Percentiles rank a stretch among this genome's conserved stretches.
These are phyloP conservation scores for Ganoderma multipileum DNA, from an alignment of 1,284 basidiomycete genomes.

Conservation along the genomic window DNA sequence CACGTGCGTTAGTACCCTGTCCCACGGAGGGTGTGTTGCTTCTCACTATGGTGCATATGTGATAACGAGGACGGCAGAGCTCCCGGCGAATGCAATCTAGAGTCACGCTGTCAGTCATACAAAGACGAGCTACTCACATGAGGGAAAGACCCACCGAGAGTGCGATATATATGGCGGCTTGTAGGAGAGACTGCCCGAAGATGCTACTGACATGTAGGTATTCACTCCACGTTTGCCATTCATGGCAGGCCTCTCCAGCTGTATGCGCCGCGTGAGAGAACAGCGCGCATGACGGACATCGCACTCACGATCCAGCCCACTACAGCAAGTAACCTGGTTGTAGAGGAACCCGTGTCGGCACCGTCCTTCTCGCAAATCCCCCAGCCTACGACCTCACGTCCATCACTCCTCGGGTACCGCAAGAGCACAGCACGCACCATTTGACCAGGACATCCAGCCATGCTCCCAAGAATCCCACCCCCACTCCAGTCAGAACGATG, in stretches of 20 bases:
- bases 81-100: conserved; percentile 67
- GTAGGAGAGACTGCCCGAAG: conserved; percentile 64
- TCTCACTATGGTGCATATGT: conserved; percentile 75
- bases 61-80: conserved; percentile 69
- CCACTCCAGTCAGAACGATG: conserved; percentile 69
- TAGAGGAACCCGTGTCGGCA: conserved; percentile 79
- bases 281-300: conserved; percentile 5
- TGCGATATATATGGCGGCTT: conserved; percentile 67
- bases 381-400: conserved; percentile 53
- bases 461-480: conserved; percentile 73
- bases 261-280: conserved; percentile 12
- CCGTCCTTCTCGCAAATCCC: conserved; percentile 72
- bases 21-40: background rate
- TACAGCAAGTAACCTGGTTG: conserved; percentile 77
- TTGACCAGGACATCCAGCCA: conserved; percentile 79
- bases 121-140: background rate
- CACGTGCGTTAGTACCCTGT: conserved; percentile 12
- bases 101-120: background rate
- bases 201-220: conserved; percentile 60
- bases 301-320: conserved; percentile 71
- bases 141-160: conserved; percentile 56
- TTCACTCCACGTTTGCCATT: conserved; percentile 76
- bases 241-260: conserved; percentile 76
- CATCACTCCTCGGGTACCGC: background rate
- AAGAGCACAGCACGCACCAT: conserved; percentile 56